phyloP scores from a whole-genome alignment of 2,329 filamentous ascomycete genomes.

The Amylocarpus encephaloides region DNA sequence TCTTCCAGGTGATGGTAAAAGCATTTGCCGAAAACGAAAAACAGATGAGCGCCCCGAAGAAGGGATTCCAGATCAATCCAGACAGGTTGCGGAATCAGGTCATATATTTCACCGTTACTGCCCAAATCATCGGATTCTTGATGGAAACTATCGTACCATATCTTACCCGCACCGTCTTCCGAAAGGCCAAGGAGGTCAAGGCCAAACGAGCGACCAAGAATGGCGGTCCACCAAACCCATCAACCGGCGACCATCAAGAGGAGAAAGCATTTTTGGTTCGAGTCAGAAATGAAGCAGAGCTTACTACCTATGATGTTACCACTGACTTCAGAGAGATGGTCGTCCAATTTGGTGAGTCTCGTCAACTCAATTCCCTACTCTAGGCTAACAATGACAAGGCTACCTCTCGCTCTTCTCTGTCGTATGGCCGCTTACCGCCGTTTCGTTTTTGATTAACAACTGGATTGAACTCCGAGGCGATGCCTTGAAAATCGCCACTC shows the following conservation, averaged over 20 bases:
- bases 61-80: slow-evolving; percentile 74
- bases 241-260: slow-evolving; percentile 61
- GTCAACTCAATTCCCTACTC: background rate
- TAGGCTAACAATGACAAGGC: slow-evolving; percentile 40
- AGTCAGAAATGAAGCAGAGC: slow-evolving; percentile 74
- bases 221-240: slow-evolving; percentile 34
- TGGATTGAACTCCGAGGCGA: slow-evolving; percentile 93
- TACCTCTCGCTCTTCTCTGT: slow-evolving; percentile 89
- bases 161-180: slow-evolving; percentile 69
- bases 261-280: slow-evolving; percentile 75
- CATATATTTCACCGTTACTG: slow-evolving; percentile 93
- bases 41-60: slow-evolving; percentile 50
- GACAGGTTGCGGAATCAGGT: slow-evolving; percentile 81
- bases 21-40: slow-evolving; percentile 72
- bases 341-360: slow-evolving; percentile 61
- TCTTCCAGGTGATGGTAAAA: slow-evolving; percentile 70
- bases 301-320: slow-evolving; percentile 83
- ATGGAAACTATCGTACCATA: slow-evolving; percentile 83
- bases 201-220: slow-evolving; percentile 52
- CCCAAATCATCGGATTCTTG: slow-evolving; percentile 80
- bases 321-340: slow-evolving; percentile 91
- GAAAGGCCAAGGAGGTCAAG: slow-evolving; percentile 73
- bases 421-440: slow-evolving; percentile 86
- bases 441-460: slow-evolving; percentile 89
- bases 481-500: slow-evolving; percentile 86